Conservation (phyloP, 768 basidiomycete species). For the Lentinula lateritia region DNA sequence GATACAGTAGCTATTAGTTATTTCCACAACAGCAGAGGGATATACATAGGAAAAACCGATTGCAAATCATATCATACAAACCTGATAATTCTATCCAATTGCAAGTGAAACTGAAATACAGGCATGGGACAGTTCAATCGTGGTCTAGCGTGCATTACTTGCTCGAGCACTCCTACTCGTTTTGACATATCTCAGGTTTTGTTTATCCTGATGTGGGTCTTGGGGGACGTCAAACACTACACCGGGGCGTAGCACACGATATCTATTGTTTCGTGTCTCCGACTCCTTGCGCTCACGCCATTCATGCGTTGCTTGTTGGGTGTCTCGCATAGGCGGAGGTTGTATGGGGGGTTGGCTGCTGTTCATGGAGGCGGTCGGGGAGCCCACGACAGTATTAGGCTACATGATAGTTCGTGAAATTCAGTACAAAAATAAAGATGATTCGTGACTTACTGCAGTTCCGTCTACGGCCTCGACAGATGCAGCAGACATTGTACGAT, state of each 20-base stretch:
- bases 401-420: conserved; percentile 19
- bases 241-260: conserved; percentile 45
- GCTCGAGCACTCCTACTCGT: conserved; percentile 2
- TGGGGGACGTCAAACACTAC: conserved; percentile 63
- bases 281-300: conserved; percentile 62
- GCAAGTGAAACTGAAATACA: not conserved
- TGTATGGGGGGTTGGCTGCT: conserved; percentile 50
- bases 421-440: conserved; percentile 5
- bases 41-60: not conserved
- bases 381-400: conserved; percentile 71
- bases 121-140: not conserved
- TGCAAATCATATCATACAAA: conserved; percentile 1
- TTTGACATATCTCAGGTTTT: conserved; percentile 15
- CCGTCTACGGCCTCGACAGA: conserved; percentile 79
- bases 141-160: not conserved
- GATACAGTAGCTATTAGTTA: not conserved
- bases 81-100: not conserved
- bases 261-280: conserved; percentile 26
- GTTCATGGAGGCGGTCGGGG: conserved; percentile 65
- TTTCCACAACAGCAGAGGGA: not conserved
- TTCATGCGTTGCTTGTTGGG: conserved; percentile 54
- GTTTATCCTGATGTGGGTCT: conserved; percentile 40
- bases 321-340: conserved; percentile 61
- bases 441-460: conserved; percentile 53
- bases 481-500: conserved; percentile 65